Base-by-base conservation (phyloP, 768 basidiomycete genomes). In the Mycena latifolia region DNA sequence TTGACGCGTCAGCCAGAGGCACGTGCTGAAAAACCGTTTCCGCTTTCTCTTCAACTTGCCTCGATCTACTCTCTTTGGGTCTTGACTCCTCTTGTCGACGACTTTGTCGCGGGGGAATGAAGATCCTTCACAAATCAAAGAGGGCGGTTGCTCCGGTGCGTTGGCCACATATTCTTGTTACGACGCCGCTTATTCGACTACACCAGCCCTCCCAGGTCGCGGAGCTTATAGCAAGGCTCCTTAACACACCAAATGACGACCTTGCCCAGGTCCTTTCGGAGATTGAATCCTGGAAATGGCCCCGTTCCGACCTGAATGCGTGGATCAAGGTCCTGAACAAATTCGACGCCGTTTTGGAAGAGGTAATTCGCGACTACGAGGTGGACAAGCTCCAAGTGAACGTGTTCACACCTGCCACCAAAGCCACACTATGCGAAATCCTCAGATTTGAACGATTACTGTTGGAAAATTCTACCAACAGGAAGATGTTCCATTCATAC, bases 271-370 rank as follows among this genome's bases (percentile, higher is more conserved):
- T 90, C 62, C 84, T 99, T 62, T 78, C 85, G 33, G 78, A 85
- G 65, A 90, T 96, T 73, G 88, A 92, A 71, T 77, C 84, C 5
- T 99, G 98, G 98, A 91, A 87, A 76, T 99, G 94, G 92, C 94
- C 96, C 37, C 88, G 98, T 67, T 96, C 96, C 61, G 98, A 99
- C 83, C 86, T 99, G 66, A 95, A 98, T 80, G 90, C 93, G 61
- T 99, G 98, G 98, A 90, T 95, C 77, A 91, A 91, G 75, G 94
- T 96, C 63, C 88, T 99, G 52, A 97, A 99, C 85, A 93, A 92
- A 76, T 96, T 99, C 76, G 98, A 99, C 81, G 82, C 83, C 64
- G 89, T 98, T 69, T 85, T 99, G 71, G 95, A 93, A 74, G 89
- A 88, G 43, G 83, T 90, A 70, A 92, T 98, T 76, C 84, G 84